Evolutionary conservation across 768 basidiomycete species (phyloP), one percentile per base, ranked within the genome.

Genomic region (Mycena pura): DNA sequence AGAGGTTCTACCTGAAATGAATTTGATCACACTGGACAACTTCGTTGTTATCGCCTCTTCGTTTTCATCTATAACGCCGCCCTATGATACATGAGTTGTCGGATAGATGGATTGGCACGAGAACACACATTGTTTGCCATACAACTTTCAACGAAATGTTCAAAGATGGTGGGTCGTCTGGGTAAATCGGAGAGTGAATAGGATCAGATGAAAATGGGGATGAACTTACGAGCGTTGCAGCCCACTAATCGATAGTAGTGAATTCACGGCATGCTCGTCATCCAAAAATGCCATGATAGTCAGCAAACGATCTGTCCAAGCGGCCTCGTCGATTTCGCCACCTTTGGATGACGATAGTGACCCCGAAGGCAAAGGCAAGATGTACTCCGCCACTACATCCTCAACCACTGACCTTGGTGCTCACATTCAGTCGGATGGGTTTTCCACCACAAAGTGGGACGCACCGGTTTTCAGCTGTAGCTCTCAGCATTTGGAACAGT

Each of bases 231-330:
- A 70, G 32, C 80, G 74, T 62, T 87, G 89, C 28, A 99, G 69
- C 6, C 86, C 84, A 6, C 88, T 85, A 57, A 95, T 71, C 10
- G 71, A 72, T 13, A 93, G 69, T 25, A 98, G 69, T 0, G 84
- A 78, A 49, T 82, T 83, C 48, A 85, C 78, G 0, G 84, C 81
- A 29, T 80, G 80, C 14, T 87, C 86, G 38, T 62, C 64, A 41
- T 89, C 85, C 46, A 98, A 76, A 65, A 82, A 82, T 32, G 80
- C 80, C 85, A 95, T 88, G 1, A 88, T 87, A 36, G 82, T 80
- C 15, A 99, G 78, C 32, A 97, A 72, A 21, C 89, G 81, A 68
- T 97, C 95, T 0, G 92, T 92, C 96, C 96, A 99, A 0, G 84
- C 83, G 0, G 76, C 79, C 68, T 96, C 95, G 63, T 96, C 93